Evolutionary conservation across 2,329 filamentous ascomycete genomes (phyloP).

Genomic region (Phaeoacremonium minimum): DNA sequence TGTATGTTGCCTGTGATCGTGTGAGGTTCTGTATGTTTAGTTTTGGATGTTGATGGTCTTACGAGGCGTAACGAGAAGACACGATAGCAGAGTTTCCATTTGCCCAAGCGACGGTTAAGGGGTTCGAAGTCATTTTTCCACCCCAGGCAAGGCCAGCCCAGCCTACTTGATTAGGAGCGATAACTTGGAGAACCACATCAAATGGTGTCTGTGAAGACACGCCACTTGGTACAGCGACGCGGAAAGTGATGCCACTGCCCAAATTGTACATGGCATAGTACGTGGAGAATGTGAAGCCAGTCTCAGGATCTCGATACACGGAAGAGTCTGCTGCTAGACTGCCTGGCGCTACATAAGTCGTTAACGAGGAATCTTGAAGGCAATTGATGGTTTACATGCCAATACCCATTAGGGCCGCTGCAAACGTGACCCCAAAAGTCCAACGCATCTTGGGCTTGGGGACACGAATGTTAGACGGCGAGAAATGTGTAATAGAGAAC

Average conservation of each 20-base stretch:
- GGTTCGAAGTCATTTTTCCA: constrained; percentile 24
- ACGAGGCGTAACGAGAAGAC: constrained; percentile 31
- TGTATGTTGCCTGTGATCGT: constrained; percentile 19
- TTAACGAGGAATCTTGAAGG: not conserved
- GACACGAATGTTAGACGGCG: too few species aligned
- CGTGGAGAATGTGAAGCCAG: constrained; percentile 6
- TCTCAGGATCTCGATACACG: constrained; percentile 4
- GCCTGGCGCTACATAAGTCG: not conserved
- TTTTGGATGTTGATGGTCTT: too few species aligned
- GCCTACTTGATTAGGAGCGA: constrained; percentile 22
- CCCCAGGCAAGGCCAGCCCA: constrained; percentile 27
- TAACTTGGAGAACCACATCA: constrained; percentile 22
- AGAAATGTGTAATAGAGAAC: too few species aligned
- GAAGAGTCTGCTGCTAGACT: constrained; percentile 3
- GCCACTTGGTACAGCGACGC: not conserved
- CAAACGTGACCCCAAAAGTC: not conserved
- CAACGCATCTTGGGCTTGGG: not conserved
- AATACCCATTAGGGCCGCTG: not conserved
- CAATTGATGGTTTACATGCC: not conserved
- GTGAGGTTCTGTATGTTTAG: too few species aligned
- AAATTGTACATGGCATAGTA: constrained; percentile 4
- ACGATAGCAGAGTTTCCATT: constrained; percentile 23
- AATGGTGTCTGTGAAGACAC: constrained; percentile 25
- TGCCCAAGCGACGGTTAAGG: constrained; percentile 23
- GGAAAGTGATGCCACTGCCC: constrained; percentile 1